phyloP scores from a whole-genome alignment of 805 yeast genomes.

The Metschnikowia borealis region DNA sequence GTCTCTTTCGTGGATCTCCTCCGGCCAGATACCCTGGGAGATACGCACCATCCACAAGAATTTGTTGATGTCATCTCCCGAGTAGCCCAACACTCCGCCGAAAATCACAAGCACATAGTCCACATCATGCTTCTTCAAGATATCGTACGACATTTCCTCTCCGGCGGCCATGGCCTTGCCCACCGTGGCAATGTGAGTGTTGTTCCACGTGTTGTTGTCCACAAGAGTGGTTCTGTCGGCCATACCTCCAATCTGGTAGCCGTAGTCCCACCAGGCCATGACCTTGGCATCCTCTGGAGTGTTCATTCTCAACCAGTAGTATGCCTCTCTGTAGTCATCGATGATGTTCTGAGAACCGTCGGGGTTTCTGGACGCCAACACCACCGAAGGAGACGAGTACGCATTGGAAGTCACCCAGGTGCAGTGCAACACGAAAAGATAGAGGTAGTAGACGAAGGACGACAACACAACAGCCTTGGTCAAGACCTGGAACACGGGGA shows the following conservation, averaged over 20 bases:
- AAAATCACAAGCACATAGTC: slow-evolving; percentile 90
- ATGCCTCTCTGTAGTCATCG: slow-evolving; percentile 98
- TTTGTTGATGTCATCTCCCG: slow-evolving; percentile 96
- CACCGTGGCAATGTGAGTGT: slow-evolving; percentile 98
- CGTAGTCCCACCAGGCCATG: slow-evolving; percentile 99
- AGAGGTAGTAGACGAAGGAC: slow-evolving; percentile 70
- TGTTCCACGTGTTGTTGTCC: slow-evolving; percentile 99
- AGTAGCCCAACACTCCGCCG: slow-evolving; percentile 90
- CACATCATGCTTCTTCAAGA: slow-evolving; percentile 86
- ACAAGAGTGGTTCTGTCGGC: slow-evolving; percentile 98
- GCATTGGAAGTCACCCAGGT: slow-evolving; percentile 97
- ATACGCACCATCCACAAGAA: slow-evolving; percentile 98
- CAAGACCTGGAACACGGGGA: slow-evolving; percentile 34
- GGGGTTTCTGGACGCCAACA: slow-evolving; percentile 73
- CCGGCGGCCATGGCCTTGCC: slow-evolving; percentile 95
- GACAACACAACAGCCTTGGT: slow-evolving; percentile 61
- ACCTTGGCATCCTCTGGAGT: slow-evolving; percentile 94
- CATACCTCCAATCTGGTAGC: slow-evolving; percentile 99
- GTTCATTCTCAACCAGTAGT: slow-evolving; percentile 98
- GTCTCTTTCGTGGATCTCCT: slow-evolving; percentile 83
- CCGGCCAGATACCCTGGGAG: slow-evolving; percentile 99
- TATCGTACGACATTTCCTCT: slow-evolving; percentile 85
- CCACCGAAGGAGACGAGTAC: slow-evolving; percentile 97
- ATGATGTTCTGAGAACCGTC: slow-evolving; percentile 84
- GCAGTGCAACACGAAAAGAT: slow-evolving; percentile 85